These are phyloP conservation scores for Gynochthodes officinalis DNA, from an alignment of 257 asterid species.

Conservation along the genomic window DNA sequence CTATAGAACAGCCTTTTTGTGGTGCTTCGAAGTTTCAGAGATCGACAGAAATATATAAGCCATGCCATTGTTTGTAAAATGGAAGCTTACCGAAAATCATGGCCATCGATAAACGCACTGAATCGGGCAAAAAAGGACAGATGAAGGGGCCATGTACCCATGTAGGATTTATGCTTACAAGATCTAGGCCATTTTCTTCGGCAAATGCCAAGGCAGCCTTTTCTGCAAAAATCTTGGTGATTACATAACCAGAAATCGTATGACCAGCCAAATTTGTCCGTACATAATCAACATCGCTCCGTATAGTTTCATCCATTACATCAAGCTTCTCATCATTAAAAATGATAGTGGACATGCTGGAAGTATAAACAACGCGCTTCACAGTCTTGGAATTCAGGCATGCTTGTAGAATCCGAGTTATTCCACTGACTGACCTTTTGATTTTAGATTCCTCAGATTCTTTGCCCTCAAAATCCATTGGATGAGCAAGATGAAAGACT, in stretches of 20 bases:
- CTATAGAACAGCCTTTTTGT: background rate
- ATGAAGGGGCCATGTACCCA: conserved; percentile 61
- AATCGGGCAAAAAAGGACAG: conserved; percentile 40
- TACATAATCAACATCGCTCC: conserved; percentile 40
- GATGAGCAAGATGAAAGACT: conserved; percentile 74
- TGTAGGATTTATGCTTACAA: conserved; percentile 47
- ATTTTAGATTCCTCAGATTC: conserved; percentile 44
- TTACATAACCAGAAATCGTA: conserved; percentile 31
- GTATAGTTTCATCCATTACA: conserved; percentile 30
- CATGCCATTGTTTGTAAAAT: background rate
- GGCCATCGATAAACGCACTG: conserved; percentile 37
- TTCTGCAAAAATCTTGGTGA: conserved; percentile 52
- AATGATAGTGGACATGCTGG: conserved; percentile 25
- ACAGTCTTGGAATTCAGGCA: conserved; percentile 51
- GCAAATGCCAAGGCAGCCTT: conserved; percentile 48
- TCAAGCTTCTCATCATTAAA: background rate
- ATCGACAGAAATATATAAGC: background rate
- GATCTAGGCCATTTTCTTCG: conserved; percentile 46
- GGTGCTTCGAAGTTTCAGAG: background rate
- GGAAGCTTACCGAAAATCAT: conserved; percentile 38
- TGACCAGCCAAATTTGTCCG: background rate
- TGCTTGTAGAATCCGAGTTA: conserved; percentile 37
- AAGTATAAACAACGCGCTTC: conserved; percentile 45
- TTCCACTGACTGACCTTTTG: conserved; percentile 26
- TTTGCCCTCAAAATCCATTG: conserved; percentile 43